Base-by-base conservation (phyloP, 1,284 basidiomycete genomes). In the Papiliotrema laurentii region DNA sequence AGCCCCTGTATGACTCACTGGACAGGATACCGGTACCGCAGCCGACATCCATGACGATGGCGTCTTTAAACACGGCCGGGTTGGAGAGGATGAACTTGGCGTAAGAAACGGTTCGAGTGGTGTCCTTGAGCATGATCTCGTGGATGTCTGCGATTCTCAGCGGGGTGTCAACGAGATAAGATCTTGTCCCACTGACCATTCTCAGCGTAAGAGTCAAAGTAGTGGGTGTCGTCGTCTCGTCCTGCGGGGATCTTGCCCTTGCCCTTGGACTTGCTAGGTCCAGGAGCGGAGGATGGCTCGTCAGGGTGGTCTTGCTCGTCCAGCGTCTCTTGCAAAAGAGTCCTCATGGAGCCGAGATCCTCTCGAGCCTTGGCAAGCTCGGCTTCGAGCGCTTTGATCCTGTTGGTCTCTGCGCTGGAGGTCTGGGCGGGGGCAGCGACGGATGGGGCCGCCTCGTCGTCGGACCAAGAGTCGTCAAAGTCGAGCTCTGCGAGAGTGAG, bases 11-110 rank as follows among this genome's bases (percentile, higher is more conserved):
- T n/a, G 10, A 65, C 71, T 53, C 42, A 74, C 72, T 74, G 0
- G 89, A 94, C 6, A 97, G 77, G 45, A 98, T 96, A 2, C 91
- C 88, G 0, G 90, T 93, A 0, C 91, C 91, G 62, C 91, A 96
- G 2, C 94, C 94, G 21, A 97, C 92, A 61, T 97, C 94, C 63
- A 97, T 83, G 5, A 98, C 92, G 39, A 86, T 75, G 25, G 89
- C 89, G 59, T 85, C 88, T 48, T 82, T 81, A 78, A 97, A 93
- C 14, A 94, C 76, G 14, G 79, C 72, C 1, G 89, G 84, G 68
- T 89, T 94, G n/a, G 80, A 83, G 27, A 94, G 77, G 64, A 97
- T 90, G 74, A 91, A 97, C 18, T 85, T 81, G 1, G 89, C 91
- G 69, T 97, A 98, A 2, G 89, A 86, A 18, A 93, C 85, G 0